Evolutionary conservation across 2,329 filamentous ascomycete genomes (phyloP).

Genomic region (Coniochaeta sp.): DNA sequence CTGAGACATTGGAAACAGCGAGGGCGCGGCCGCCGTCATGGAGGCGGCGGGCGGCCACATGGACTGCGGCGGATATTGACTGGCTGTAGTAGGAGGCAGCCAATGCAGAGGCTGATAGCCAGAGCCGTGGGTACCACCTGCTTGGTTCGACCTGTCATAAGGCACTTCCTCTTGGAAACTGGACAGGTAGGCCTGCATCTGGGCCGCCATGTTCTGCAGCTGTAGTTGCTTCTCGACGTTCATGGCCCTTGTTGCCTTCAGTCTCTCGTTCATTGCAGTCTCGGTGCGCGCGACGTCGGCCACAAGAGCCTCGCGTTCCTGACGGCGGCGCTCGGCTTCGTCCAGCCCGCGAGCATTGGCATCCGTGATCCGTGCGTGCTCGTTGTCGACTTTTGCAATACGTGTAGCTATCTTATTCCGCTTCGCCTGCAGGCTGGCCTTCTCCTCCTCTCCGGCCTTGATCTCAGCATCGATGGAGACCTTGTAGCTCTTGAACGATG

Average conservation of each 20-base stretch:
- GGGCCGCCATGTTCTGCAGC: conserved; percentile 23
- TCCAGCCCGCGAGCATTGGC: conserved; percentile 60
- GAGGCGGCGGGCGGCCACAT: conserved; percentile 24
- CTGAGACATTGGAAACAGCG: conserved; percentile 14
- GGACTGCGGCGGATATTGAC: conserved; percentile 22
- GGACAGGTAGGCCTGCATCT: conserved; percentile 32
- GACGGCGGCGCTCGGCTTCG: conserved; percentile 52
- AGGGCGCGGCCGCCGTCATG: conserved; percentile 24
- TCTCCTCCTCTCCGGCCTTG: conserved; percentile 56
- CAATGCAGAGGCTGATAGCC: conserved; percentile 8
- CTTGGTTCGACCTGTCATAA: conserved; percentile 19
- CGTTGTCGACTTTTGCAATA: conserved; percentile 65
- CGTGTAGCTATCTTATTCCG: conserved; percentile 66
- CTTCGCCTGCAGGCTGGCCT: conserved; percentile 56
- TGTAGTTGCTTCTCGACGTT: conserved; percentile 33
- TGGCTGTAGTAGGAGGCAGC: conserved; percentile 22
- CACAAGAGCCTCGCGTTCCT: conserved; percentile 40
- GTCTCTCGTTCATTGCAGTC: conserved; percentile 31
- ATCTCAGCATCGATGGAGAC: conserved; percentile 54
- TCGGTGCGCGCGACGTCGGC: conserved; percentile 38
- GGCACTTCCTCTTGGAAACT: conserved; percentile 31
- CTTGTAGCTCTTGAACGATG: conserved; percentile 51
- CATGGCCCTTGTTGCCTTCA: conserved; percentile 25
- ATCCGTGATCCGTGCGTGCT: conserved; percentile 62
- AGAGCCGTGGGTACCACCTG: conserved; percentile 3